phyloP scores from a whole-genome alignment of 2,329 filamentous ascomycete species.

The Tolypocladium cylindrosporum region DNA sequence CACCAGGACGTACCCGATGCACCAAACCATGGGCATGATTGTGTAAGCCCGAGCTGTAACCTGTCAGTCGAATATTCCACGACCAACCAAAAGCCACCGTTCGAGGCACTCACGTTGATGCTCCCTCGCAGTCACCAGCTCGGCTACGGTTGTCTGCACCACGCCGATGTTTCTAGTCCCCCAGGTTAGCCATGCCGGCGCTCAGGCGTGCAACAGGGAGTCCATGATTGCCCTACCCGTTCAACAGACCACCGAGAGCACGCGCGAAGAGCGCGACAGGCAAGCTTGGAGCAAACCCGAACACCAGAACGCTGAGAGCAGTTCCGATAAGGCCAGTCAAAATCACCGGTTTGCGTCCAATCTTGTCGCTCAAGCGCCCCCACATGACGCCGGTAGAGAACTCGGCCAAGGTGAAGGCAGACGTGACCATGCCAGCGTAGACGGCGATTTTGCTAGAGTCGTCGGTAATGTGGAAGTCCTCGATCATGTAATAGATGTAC shows the following conservation, averaged over 20 bases:
- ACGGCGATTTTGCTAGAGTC: conserved; percentile 74
- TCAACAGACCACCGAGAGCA: conserved; percentile 81
- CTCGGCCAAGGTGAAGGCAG: conserved; percentile 90
- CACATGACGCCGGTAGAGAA: conserved; percentile 88
- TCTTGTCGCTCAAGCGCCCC: conserved; percentile 83
- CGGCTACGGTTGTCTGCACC: conserved; percentile 87
- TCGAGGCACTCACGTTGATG: conserved; percentile 62
- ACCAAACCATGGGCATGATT: conserved; percentile 98
- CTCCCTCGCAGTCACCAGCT: conserved; percentile 85
- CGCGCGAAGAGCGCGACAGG: conserved; percentile 77
- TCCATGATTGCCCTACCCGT: conserved; percentile 51
- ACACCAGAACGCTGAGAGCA: conserved; percentile 82
- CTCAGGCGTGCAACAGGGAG: not conserved
- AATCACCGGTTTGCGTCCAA: conserved; percentile 88
- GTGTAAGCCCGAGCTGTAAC: conserved; percentile 75
- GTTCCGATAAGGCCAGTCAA: conserved; percentile 85
- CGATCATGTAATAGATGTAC: conserved; percentile 96
- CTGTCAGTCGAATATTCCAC: conserved; percentile 8
- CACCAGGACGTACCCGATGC: conserved; percentile 59
- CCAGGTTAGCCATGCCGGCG: not conserved
- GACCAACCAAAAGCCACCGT: not conserved
- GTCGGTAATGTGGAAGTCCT: conserved; percentile 77
- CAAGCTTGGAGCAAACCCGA: conserved; percentile 80
- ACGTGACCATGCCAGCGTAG: conserved; percentile 93
- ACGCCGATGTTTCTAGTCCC: conserved; percentile 75